phyloP scores from a whole-genome alignment of 2,329 filamentous ascomycete species.

The Colletotrichum sp. region DNA sequence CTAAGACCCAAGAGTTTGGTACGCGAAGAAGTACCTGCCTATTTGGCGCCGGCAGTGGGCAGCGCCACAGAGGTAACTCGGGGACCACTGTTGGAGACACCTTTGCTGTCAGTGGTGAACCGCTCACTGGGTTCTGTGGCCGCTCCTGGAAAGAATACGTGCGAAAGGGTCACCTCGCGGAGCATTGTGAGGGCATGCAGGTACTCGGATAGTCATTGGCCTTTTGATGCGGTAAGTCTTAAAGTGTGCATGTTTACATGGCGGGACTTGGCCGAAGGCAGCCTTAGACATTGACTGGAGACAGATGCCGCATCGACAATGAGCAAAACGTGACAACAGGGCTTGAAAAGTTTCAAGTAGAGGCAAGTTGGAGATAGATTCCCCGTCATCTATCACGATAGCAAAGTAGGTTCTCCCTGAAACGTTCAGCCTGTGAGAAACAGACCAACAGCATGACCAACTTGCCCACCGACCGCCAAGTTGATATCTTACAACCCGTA shows the following conservation, averaged over 20 bases:
- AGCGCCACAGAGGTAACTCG: not conserved
- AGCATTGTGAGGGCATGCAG: not conserved
- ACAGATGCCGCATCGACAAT: not conserved
- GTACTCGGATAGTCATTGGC: not conserved
- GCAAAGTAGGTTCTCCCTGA: not conserved
- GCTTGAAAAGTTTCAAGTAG: not conserved
- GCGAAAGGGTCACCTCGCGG: not conserved
- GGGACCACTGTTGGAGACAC: not conserved
- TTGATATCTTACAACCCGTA: not conserved
- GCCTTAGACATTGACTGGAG: not conserved
- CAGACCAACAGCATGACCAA: not conserved
- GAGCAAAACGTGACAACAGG: not conserved
- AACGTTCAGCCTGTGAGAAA: not conserved
- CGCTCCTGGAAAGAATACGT: not conserved
- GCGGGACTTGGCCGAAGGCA: not conserved
- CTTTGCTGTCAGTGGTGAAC: not conserved
- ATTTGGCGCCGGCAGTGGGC: not conserved
- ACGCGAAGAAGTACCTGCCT: not conserved
- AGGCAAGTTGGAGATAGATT: not conserved
- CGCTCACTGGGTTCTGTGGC: not conserved
- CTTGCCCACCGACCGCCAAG: not conserved
- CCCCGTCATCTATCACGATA: not conserved
- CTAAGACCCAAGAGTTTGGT: not conserved
- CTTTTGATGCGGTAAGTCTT: not conserved
- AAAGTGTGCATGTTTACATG: not conserved